These are phyloP conservation scores for Ophiocordyceps camponoti-saundersi DNA, from an alignment of 2,329 filamentous ascomycete genomes.

Conservation along the genomic window DNA sequence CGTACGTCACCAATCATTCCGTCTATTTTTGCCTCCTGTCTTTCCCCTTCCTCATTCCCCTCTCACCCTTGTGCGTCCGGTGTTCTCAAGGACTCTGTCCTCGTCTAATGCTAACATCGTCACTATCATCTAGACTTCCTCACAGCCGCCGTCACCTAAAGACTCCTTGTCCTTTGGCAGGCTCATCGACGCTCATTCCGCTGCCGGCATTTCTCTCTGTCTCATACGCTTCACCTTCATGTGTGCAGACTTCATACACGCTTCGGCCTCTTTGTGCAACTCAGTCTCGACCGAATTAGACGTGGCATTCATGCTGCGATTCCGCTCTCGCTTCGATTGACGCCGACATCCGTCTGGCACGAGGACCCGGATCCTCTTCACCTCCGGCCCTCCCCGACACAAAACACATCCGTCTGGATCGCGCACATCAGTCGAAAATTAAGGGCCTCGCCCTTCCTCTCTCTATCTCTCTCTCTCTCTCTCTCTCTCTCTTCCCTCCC, in stretches of 20 bases:
- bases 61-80: background rate
- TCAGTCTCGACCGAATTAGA: background rate
- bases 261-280: background rate
- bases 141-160: background rate
- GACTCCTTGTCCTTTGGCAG: too few species aligned
- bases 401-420: background rate
- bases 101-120: background rate
- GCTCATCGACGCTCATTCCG: too few species aligned
- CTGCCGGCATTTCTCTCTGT: too few species aligned
- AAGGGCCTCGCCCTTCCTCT: background rate
- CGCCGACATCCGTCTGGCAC: conserved; percentile 7
- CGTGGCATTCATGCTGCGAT: conserved; percentile 7
- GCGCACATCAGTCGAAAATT: background rate
- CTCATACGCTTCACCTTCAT: background rate
- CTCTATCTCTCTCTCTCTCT: background rate
- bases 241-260: background rate
- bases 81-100: background rate
- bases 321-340: conserved; percentile 7
- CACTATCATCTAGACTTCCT: background rate
- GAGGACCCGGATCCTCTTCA: conserved; percentile 2
- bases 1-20: conserved; percentile 1
- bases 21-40: background rate
- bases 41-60: background rate
- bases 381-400: background rate
- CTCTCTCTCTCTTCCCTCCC: background rate